Percentiles rank a stretch among this genome's conserved stretches.
Evolutionary conservation across 192 early-diverging fungal species (phyloP).

Genomic region (Umbelopsis vinacea): DNA sequence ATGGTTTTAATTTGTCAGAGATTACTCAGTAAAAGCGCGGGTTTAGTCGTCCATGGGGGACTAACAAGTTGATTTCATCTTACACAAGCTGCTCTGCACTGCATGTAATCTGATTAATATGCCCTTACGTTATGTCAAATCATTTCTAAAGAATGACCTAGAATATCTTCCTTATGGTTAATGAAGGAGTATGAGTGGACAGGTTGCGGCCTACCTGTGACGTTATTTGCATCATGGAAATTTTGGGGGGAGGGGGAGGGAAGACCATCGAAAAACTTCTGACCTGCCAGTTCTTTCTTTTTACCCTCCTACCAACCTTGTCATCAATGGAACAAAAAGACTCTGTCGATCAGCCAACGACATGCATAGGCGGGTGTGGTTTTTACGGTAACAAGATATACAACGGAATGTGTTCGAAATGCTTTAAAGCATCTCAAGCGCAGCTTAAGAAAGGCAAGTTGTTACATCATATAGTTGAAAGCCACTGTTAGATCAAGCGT

Average conservation of each 20-base stretch:
- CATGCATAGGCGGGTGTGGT: conserved; percentile 72
- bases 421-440: conserved; percentile 68
- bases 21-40: too few species aligned
- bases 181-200: too few species aligned
- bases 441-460: conserved; percentile 32
- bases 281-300: not conserved
- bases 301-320: not conserved
- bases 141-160: too few species aligned
- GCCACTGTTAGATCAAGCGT: not conserved
- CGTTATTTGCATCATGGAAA: too few species aligned
- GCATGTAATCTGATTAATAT: too few species aligned
- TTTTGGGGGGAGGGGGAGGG: not conserved
- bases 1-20: too few species aligned
- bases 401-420: conserved; percentile 80
- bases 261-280: not conserved
- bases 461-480: not conserved
- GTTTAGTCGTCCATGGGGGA: too few species aligned
- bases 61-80: too few species aligned
- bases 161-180: too few species aligned
- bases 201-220: too few species aligned
- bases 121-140: too few species aligned
- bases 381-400: conserved; percentile 76
- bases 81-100: too few species aligned
- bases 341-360: conserved; percentile 56
- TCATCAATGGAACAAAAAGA: conserved; percentile 70